Percentiles rank a stretch among this genome's conserved stretches.
phyloP scores from a whole-genome alignment of 2,329 filamentous ascomycete species.

The Colletotrichum neosansevieriae region DNA sequence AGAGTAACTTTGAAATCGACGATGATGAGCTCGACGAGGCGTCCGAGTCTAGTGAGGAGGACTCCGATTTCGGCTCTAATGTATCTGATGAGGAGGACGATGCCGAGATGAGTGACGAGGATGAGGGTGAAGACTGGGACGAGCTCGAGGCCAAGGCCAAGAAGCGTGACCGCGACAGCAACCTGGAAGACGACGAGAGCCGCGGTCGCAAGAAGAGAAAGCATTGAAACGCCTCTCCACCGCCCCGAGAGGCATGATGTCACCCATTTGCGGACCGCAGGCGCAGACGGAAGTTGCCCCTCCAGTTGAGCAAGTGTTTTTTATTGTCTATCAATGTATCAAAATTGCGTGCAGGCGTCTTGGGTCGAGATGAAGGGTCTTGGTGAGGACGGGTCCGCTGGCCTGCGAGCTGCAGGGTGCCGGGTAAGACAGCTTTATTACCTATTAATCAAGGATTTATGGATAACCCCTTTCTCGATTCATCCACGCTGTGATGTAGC shows the following conservation, averaged over 20 bases:
- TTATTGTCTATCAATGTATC: slow-evolving; percentile 33
- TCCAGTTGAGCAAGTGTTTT: slow-evolving; percentile 24
- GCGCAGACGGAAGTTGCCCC: slow-evolving; percentile 8
- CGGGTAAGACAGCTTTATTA: slow-evolving; percentile 32
- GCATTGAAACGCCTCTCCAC: slow-evolving; percentile 46
- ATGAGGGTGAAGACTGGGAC: slow-evolving; percentile 92
- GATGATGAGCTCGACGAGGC: slow-evolving; percentile 88
- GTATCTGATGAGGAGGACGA: slow-evolving; percentile 86
- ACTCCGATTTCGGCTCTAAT: slow-evolving; percentile 93
- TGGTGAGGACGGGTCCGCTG: slow-evolving; percentile 16
- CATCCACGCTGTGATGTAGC: too few relatives aligned
- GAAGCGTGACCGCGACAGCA: slow-evolving; percentile 79
- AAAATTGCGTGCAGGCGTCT: slow-evolving; percentile 40
- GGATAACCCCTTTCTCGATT: background rate
- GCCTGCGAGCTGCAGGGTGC: slow-evolving; percentile 4
- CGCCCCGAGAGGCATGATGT: background rate
- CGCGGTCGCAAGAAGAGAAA: slow-evolving; percentile 77
- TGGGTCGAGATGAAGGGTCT: slow-evolving; percentile 15
- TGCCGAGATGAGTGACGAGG: slow-evolving; percentile 77
- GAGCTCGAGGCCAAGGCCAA: slow-evolving; percentile 92
- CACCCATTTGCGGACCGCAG: slow-evolving; percentile 2
- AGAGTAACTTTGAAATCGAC: slow-evolving; percentile 91
- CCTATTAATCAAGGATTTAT: slow-evolving; percentile 25
- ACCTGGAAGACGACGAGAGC: slow-evolving; percentile 84
- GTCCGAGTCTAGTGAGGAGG: slow-evolving; percentile 82